Base-by-base conservation (phyloP, 495 filamentous ascomycete species). In the Talaromyces wortmannii region DNA sequence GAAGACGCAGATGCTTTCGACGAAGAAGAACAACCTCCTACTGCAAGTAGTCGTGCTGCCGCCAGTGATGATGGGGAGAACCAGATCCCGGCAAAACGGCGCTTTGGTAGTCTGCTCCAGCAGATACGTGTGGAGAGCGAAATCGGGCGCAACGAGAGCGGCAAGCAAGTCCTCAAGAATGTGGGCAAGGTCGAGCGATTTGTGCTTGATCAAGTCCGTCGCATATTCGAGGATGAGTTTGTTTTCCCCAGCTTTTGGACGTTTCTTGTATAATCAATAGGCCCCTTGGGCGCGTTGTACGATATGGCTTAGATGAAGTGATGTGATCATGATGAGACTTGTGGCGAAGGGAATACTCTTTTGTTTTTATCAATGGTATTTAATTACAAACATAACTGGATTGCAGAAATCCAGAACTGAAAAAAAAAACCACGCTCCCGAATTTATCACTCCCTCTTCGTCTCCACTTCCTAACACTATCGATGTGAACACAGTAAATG, bases 221-320 rank as follows among this genome's bases (percentile, higher is more conserved):
- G 91, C 55, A 96, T 97, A 56, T 97, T 98, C 63, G 94, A 98
- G 70, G 94, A 97, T 64, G 94, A 98, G 68, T 89, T 98, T 67
- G 92, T 98, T 18, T 98, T 92, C 73, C 94, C 94, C 42, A 96
- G 91, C 67, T 97, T 90, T 70, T 97, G 92, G 91, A 98, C 92
- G 2, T 96, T 97, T 66, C 72, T 98, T 55, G 83, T 53, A 31
- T 53, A 36, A 46, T 46, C n/a, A 46, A 46, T 10, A 13, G 8
- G 36, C 2, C 33, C 12, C 13, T 40, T 13, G 36, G 36, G 8
- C 36, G 13, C 1, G 36, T 23, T 23, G 23, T 23, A 23, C 23
- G 23, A 23, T 23, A 23, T 23, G 23, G 23, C 23, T 23, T 23
- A 23, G 23, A 23, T 23, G 23, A 23, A 23, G 23, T 23, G 23